Percentiles rank a stretch among this genome's conserved stretches.
phyloP scores from a whole-genome alignment of 495 filamentous ascomycete genomes.

The Cairneyella variabilis region DNA sequence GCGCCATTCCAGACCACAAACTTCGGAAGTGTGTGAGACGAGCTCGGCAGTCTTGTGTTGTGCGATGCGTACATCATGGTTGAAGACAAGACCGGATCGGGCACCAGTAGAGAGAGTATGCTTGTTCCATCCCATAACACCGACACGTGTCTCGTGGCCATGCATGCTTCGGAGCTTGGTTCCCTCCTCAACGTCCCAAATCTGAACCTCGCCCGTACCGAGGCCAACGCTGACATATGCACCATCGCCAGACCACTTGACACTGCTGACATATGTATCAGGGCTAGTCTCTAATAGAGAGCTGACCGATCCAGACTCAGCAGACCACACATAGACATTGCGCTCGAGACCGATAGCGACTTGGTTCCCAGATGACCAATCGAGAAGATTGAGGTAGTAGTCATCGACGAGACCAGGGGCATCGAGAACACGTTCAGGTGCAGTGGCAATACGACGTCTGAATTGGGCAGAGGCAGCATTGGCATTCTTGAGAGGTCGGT shows the following conservation, averaged over 20 bases:
- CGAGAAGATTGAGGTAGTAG: conserved; percentile 97
- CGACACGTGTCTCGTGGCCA: conserved; percentile 93
- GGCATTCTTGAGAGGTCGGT: conserved; percentile 83
- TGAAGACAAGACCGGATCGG: conserved; percentile 92
- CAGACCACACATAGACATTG: conserved; percentile 98
- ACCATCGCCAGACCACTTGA: conserved; percentile 97
- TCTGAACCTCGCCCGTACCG: conserved; percentile 93
- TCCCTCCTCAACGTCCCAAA: conserved; percentile 97
- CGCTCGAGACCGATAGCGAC: conserved; percentile 97
- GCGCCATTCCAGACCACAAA: conserved; percentile 97
- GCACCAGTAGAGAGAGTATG: conserved; percentile 94
- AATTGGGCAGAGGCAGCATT: conserved; percentile 73
- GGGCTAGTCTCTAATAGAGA: conserved; percentile 78
- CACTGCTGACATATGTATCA: conserved; percentile 95
- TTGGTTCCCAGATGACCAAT: conserved; percentile 97
- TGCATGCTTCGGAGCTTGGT: conserved; percentile 97
- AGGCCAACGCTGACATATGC: conserved; percentile 95
- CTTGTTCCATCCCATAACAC: conserved; percentile 98
- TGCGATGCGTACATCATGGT: conserved; percentile 97
- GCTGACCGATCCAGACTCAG: conserved; percentile 82
- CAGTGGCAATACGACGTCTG: conserved; percentile 85
- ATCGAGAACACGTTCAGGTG: conserved; percentile 95
- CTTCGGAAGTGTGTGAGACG: conserved; percentile 92
- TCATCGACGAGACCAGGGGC: conserved; percentile 94
- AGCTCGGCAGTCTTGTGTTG: conserved; percentile 98